Base-by-base conservation (phyloP, 179 eudicot species). In the Vitellaria paradoxa region DNA sequence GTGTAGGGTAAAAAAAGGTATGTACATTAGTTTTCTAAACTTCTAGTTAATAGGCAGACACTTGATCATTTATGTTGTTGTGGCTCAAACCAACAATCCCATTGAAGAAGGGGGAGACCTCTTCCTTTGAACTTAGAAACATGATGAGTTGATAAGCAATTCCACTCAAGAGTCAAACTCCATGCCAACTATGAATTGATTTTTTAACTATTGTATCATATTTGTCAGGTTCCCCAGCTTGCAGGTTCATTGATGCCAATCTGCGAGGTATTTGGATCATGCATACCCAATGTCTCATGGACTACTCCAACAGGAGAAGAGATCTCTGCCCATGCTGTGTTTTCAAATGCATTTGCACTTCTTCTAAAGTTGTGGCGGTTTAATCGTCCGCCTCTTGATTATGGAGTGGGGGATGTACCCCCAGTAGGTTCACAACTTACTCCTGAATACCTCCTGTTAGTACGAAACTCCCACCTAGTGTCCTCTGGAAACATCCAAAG, bases 311-410 rank as follows among this genome's bases (percentile, higher is more conserved):
- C 92, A 17, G 98, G 98, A 80, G 99, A 94, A 87, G 91, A 90
- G 56, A 88, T 96, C 49, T 86, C 97, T 14, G 93, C 92, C 24
- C 90, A 96, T 79, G 90, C 89, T 2, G 96, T 96, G 55, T 96
- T 94, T 78, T 94, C 99, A 56, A 91, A 91, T 75, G 96, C 99
- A 61, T 96, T 96, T 83, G 92, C 96, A 42, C 94, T 91, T 72
- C 94, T 96, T 65, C 81, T 96, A 65, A 96, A 91, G 84, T 91
- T 96, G 50, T 96, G 99, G 99, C 89, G 98, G 80, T 96, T 96
- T 77, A 96, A 92, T 80, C 94, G 90, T 68, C 96, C 97, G 6
- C 99, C 99, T 56, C 86, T 96, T 24, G 99, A 96, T 59, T 86
- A 88, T 77, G 90, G 94, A 53, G 90, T 92, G 40, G 99, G 99